Evolutionary conservation across 2,329 filamentous ascomycete species (phyloP).

Genomic region (Aspergillus quadricinctus): DNA sequence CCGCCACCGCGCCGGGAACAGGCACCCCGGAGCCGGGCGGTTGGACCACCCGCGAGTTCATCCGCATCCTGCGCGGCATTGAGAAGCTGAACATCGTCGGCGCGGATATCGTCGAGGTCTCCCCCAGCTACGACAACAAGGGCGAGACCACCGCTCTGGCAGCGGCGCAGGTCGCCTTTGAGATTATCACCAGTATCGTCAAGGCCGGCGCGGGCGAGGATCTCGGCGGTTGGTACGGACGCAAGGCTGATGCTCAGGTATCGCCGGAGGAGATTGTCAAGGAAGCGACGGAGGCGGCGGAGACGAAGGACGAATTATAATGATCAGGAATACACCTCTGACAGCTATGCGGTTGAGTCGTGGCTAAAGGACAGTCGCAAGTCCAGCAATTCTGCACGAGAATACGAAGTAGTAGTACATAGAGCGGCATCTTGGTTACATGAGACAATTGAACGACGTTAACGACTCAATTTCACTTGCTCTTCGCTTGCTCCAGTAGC

Average conservation of each 20-base stretch:
- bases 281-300: not conserved
- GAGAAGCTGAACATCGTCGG: slow-evolving; percentile 81
- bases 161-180: slow-evolving; percentile 78
- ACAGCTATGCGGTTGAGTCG: too few species aligned
- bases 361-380: not conserved
- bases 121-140: slow-evolving; percentile 74
- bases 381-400: not conserved
- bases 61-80: slow-evolving; percentile 74
- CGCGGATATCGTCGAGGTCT: slow-evolving; percentile 85
- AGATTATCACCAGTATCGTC: slow-evolving; percentile 67
- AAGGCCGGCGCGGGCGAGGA: slow-evolving; percentile 40
- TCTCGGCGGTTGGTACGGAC: slow-evolving; percentile 39
- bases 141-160: slow-evolving; percentile 80
- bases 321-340: slow-evolving; percentile 8
- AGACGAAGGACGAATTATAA: slow-evolving; percentile 27
- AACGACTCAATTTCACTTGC: not conserved
- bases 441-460: not conserved
- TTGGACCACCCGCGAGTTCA: slow-evolving; percentile 85
- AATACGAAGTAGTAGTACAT: not conserved
- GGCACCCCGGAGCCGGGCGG: slow-evolving; percentile 87
- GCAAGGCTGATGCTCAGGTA: slow-evolving; percentile 8
- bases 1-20: slow-evolving; percentile 66
- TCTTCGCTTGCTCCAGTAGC: too few species aligned
- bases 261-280: slow-evolving; percentile 22
- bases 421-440: not conserved